Evolutionary conservation across 2,329 filamentous ascomycete species (phyloP).

Genomic region (Fusarium mangiferae): DNA sequence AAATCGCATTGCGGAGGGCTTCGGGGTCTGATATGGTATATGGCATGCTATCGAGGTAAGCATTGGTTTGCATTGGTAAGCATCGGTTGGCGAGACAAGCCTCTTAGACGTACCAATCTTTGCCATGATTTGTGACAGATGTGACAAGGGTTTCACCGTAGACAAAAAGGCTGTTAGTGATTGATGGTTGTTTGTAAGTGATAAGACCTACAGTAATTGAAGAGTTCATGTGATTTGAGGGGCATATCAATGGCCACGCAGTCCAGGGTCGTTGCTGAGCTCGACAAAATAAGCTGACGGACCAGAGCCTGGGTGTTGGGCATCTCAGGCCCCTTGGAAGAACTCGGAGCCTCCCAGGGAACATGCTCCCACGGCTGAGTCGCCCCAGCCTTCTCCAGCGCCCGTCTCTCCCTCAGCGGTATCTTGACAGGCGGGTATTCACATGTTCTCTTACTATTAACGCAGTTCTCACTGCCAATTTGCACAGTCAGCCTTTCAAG

Average conservation of each 20-base stretch:
- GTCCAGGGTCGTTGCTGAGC: background rate
- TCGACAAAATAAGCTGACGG: background rate
- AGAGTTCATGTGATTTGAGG: slow-evolving; percentile 14
- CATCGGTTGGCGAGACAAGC: rapidly evolving
- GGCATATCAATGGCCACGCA: slow-evolving; percentile 15
- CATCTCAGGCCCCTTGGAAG: background rate
- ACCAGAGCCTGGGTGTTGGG: background rate
- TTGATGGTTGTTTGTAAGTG: rapidly evolving
- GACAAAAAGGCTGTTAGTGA: background rate
- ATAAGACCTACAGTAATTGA: slow-evolving; percentile 10
- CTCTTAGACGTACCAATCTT: background rate
- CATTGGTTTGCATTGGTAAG: background rate
- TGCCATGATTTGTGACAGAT: background rate
- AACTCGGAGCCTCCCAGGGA: background rate
- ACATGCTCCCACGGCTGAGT: slow-evolving; percentile 5
- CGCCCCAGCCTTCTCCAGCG: slow-evolving; percentile 1
- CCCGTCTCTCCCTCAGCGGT: slow-evolving; percentile 13
- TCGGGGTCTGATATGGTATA: background rate
- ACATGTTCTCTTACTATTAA: background rate
- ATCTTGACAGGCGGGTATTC: slow-evolving; percentile 10
- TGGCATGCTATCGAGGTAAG: background rate
- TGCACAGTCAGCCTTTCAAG: background rate
- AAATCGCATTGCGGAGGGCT: slow-evolving; percentile 8
- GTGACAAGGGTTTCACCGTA: background rate
- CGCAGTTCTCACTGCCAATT: slow-evolving; percentile 7